Conservation (phyloP, 176 grass and related monocot species). For the Carex pumila region DNA sequence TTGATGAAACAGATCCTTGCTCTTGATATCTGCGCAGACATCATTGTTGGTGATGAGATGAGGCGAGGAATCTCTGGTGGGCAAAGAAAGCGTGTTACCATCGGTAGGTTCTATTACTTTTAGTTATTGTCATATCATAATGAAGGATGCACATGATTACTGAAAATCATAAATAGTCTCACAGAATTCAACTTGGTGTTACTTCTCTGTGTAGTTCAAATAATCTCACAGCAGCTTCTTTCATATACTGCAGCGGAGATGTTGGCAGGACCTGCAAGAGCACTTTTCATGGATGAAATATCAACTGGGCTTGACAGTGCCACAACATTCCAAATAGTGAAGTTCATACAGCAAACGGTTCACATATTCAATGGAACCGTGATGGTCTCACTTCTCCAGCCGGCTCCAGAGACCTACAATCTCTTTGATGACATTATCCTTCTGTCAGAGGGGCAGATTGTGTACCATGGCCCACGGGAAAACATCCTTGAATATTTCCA, state of each 20-base stretch:
- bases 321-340: constrained; percentile 47
- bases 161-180: neutral
- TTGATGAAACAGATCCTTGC: constrained; percentile 37
- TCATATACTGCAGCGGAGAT: constrained; percentile 33
- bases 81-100: constrained; percentile 62
- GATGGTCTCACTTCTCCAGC: constrained; percentile 46
- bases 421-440: constrained; percentile 48
- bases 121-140: neutral
- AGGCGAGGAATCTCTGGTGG: constrained; percentile 72
- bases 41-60: constrained; percentile 66
- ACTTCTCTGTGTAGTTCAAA: neutral
- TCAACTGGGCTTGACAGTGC: constrained; percentile 49
- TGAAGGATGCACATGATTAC: neutral
- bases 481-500: constrained; percentile 42
- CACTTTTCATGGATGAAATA: constrained; percentile 58
- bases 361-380: constrained; percentile 42
- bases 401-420: constrained; percentile 42
- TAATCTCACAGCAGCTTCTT: neutral
- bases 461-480: constrained; percentile 44
- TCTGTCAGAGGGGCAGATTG: constrained; percentile 35
- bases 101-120: constrained; percentile 28
- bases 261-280: constrained; percentile 37
- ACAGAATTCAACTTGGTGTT: neutral
- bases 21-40: constrained; percentile 57
- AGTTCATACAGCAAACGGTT: constrained; percentile 40